Base-by-base conservation (phyloP, 1,284 basidiomycete species). In the Polyporus tsugae region DNA sequence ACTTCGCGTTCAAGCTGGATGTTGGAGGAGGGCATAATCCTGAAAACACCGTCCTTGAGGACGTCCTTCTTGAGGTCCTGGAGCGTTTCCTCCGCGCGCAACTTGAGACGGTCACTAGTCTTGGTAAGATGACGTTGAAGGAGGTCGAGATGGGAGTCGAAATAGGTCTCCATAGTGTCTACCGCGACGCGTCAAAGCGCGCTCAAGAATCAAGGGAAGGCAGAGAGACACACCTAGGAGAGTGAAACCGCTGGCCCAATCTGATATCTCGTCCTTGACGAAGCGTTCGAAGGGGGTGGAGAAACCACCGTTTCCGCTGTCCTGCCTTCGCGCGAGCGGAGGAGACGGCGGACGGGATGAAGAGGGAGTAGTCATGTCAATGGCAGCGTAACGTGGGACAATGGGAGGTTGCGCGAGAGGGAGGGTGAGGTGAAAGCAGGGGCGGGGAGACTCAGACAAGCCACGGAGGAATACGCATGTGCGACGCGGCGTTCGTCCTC, bases 161-260 rank as follows among this genome's bases (percentile, higher is more conserved):
- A 95, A 77, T 91, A 96, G 0, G 94, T 96, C 79, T 96, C 94
- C 80, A 95, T 83, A n/a, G 93, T 95, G 78, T 95, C 93, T 93
- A 73, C 35, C 29, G 39, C 61, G 66, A 69, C 71, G 65, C 66
- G 65, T 65, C 63, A 70, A n/a, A 22, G n/a, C 58, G 39, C 62
- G 39, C 10, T 13, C 33, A 11, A 38, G 6, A n/a, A 19, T 10
- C 25, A 15, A 36, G 3, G 39, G 11, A 38, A 29, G 2, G 35
- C 7, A 19, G 15, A 36, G n/a, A 73, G 22, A 73, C 80, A 25
- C 63, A 91, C 92, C 92, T n/a, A 94, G 82, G 35, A 94, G 81
- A 13, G 92, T 93, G 74, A 94, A 93, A 7, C 86, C 88, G 61
- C 86, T 83, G 36, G 86, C 76, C 85, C 84, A 85, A 63, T 89